Evolutionary conservation across 495 filamentous ascomycete species (phyloP).

Genomic region (Daldinia bambusicola): DNA sequence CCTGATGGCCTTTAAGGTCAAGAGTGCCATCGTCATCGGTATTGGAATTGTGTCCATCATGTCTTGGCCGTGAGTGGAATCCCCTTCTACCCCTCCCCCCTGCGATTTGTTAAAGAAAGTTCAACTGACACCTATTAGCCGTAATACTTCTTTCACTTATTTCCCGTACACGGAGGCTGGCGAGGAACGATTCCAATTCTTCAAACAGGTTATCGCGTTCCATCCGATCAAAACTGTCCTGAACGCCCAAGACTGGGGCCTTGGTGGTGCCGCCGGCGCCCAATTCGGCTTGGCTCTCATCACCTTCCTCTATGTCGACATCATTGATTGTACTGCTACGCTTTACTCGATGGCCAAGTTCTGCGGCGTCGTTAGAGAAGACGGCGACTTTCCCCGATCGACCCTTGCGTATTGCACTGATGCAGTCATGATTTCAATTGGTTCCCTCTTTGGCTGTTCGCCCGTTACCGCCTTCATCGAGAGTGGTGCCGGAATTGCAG

Average conservation of each 20-base stretch:
- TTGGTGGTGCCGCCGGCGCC: conserved; percentile 61
- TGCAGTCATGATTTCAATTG: conserved; percentile 82
- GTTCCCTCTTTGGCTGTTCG: conserved; percentile 76
- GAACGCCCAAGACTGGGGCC: conserved; percentile 72
- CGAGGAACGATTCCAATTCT: conserved; percentile 75
- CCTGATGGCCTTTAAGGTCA: conserved; percentile 83
- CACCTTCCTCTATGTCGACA: conserved; percentile 89
- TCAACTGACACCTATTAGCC: conserved; percentile 50
- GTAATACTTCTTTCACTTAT: conserved; percentile 77
- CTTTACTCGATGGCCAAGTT: conserved; percentile 87
- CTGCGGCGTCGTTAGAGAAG: conserved; percentile 61
- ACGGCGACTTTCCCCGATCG: conserved; percentile 73
- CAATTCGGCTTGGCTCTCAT: conserved; percentile 78
- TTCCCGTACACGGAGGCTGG: conserved; percentile 77
- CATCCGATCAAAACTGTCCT: conserved; percentile 77
- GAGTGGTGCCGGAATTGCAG: conserved; percentile 82
- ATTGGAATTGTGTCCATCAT: conserved; percentile 82
- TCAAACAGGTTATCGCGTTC: conserved; percentile 80
- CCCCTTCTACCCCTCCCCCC: not conserved
- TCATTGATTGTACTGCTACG: conserved; percentile 72
- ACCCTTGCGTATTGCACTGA: conserved; percentile 57
- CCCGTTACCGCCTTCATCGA: conserved; percentile 86
- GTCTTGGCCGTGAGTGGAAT: conserved; percentile 72
- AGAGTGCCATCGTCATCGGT: conserved; percentile 84
- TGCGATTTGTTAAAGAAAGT: conserved; percentile 1